Conservation (phyloP, 208 protist genomes). For the Angomonas deanei region DNA sequence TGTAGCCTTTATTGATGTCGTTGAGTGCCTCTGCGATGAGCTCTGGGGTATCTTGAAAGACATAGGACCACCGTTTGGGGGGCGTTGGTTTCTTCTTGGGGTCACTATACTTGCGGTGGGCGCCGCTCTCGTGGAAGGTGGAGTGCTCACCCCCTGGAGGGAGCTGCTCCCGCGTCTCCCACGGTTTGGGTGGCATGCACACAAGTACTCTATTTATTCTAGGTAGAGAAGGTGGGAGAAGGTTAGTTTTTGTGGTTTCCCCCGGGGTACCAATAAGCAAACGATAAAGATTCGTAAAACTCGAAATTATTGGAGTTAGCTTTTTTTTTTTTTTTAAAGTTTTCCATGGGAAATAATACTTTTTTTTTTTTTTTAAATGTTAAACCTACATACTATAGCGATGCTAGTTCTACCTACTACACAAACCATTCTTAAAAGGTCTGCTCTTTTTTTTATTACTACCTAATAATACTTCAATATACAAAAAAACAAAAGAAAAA, state of each 20-base stretch:
- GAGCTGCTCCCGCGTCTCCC: slow-evolving; percentile 11
- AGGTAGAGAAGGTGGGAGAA: not conserved
- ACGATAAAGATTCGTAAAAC: too few relatives aligned
- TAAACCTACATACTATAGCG: not conserved
- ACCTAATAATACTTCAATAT: slow-evolving; percentile 3
- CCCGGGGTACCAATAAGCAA: too few relatives aligned
- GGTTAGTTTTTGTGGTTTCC: too few relatives aligned
- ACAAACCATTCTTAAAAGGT: not conserved
- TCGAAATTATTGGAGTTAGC: too few relatives aligned
- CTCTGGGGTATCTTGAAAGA: slow-evolving; percentile 60
- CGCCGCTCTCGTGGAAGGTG: slow-evolving; percentile 26
- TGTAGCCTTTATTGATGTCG: slow-evolving; percentile 75
- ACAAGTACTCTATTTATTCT: not conserved
- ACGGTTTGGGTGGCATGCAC: slow-evolving; percentile 35
- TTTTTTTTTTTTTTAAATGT: not conserved
- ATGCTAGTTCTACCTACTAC: not conserved
- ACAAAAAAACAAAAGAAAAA: slow-evolving; percentile 13
- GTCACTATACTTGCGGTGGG: slow-evolving; percentile 9
- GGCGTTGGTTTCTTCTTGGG: not conserved
- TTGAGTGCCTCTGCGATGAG: slow-evolving; percentile 26
- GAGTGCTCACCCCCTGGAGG: not conserved
- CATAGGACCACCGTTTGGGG: slow-evolving; percentile 61
- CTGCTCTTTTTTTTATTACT: not conserved
- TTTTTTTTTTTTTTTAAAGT: too few relatives aligned
- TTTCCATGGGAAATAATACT: not conserved